Evolutionary conservation across 148 eudicot genomes (phyloP).

Genomic region (Vaccinium myrtillus): DNA sequence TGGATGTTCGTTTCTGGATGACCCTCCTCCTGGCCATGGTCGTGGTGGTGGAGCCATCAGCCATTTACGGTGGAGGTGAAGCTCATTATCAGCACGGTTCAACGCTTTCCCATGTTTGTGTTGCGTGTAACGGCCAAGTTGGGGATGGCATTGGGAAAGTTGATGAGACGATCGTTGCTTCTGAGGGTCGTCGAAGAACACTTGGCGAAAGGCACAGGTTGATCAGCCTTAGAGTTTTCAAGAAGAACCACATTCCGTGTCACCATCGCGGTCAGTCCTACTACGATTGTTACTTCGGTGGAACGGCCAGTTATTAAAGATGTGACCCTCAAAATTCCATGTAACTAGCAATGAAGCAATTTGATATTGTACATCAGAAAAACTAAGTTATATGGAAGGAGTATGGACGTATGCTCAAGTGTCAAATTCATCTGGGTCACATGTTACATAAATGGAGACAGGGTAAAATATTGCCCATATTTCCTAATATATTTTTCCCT

Average conservation of each 20-base stretch:
- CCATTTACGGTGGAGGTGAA: neutral
- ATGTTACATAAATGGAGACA: neutral
- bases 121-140: neutral
- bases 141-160: neutral
- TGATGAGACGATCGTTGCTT: neutral
- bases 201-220: neutral
- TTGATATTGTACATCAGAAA: neutral
- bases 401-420: neutral
- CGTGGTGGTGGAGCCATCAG: conserved; percentile 5
- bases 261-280: conserved; percentile 4
- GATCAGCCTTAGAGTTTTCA: conserved; percentile 3
- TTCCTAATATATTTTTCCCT: no score
- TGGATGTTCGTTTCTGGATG: neutral
- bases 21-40: conserved; percentile 10
- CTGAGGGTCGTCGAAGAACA: neutral
- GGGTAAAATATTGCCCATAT: neutral
- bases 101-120: neutral
- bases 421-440: neutral
- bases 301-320: neutral
- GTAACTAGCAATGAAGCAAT: neutral
- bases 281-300: neutral
- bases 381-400: neutral
- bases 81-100: neutral
- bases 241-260: conserved; percentile 5
- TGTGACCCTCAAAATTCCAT: neutral